phyloP scores from a whole-genome alignment of 306 rosid genomes.

The Sindora glabra region DNA sequence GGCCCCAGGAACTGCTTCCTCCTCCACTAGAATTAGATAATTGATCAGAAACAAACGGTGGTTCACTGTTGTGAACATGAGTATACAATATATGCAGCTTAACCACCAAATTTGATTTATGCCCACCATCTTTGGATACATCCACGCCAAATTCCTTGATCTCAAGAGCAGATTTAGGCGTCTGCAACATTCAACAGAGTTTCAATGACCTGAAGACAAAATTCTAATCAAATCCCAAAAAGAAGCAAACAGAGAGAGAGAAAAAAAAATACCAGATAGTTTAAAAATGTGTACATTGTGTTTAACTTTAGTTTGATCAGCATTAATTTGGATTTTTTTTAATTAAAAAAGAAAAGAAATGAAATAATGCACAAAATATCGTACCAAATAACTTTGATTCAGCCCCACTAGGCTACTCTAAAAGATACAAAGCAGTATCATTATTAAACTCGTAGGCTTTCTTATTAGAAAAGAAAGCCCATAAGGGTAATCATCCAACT shows the following conservation, averaged over 20 bases:
- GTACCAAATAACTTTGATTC: no score
- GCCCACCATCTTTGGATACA: constrained; percentile 71
- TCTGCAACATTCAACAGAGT: constrained; percentile 51
- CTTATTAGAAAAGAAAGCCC: no score
- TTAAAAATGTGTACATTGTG: not conserved
- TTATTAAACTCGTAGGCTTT: no score
- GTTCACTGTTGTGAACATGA: constrained; percentile 68
- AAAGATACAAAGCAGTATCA: no score
- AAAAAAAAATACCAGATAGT: constrained; percentile 7
- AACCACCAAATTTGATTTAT: constrained; percentile 64
- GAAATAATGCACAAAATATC: no score
- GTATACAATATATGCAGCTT: constrained; percentile 70
- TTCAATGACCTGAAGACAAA: constrained; percentile 13
- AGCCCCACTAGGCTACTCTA: no score
- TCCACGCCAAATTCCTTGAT: constrained; percentile 80
- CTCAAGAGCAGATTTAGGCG: constrained; percentile 69
- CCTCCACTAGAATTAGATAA: constrained; percentile 49
- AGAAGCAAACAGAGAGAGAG: constrained; percentile 1
- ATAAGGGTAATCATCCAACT: no score
- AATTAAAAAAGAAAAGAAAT: no score
- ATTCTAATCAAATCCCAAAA: constrained; percentile 3
- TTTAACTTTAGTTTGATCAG: not conserved
- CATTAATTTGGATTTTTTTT: not conserved
- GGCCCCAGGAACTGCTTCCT: constrained; percentile 49
- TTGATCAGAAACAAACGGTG: constrained; percentile 57